Evolutionary conservation across 495 filamentous ascomycete species (phyloP), one percentile per base, ranked within the genome.

Genomic region (Pyronema domesticum): DNA sequence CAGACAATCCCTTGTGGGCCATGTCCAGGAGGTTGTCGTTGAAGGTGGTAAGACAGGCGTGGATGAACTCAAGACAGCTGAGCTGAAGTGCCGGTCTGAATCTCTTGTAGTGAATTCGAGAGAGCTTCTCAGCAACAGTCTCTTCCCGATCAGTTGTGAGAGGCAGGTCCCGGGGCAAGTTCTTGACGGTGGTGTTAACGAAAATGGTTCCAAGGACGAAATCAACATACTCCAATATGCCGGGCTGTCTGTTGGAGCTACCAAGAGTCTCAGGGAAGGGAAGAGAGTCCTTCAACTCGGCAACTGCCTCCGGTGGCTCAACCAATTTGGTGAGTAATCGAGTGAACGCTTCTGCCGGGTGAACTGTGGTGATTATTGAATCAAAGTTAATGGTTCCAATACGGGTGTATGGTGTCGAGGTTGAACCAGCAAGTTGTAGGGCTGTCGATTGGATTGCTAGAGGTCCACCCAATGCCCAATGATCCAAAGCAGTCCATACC

Each of bases 211-310:
- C 85, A 51, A 95, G 55, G 15, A 84, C 76, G 64, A 94, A 95
- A 70, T 99, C 93, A 55, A 95, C 69, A 58, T 95, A 96, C 4
- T 82, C 79, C 53, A 95, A 88, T 57, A 99, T 85, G 3, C 93
- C 91, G 14, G 86, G 76, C 71, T 82, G 80, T 48, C 91, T 80
- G 60, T 80, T 81, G 7, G 78, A 72, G 10, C 76, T 75, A n/a
- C 88, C 87, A n/a, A 96, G 72, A 37, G 74, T 76, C 62, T 95
- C 89, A 0, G 91, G 85, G 64, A 95, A 96, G 0, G 89, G 80
- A 15, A 96, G 68, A n/a, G 65, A 65, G 68, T 89, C 84, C 52
- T 80, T 79, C 7, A 94, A 69, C 0, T 71, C 73, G 19, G 69
- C 67, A 15, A 75, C 69, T 49, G 76, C 77, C 0, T 71, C 62